These are phyloP conservation scores for Neonectria neomacrospora DNA, from an alignment of 2,329 filamentous ascomycete species.

Conservation along the genomic window DNA sequence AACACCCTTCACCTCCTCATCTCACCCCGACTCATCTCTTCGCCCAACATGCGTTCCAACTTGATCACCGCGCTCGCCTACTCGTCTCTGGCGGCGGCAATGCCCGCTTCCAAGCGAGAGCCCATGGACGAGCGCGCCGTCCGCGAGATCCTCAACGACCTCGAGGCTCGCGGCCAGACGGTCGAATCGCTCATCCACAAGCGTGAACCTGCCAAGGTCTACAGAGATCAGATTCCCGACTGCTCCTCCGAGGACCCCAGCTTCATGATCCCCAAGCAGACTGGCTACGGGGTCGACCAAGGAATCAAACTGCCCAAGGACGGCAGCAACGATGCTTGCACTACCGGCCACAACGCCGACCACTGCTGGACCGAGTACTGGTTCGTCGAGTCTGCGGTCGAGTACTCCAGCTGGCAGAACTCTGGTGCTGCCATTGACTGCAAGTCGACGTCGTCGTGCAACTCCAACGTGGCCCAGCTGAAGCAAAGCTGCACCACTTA, in stretches of 20 bases:
- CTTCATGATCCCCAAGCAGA: slow-evolving; percentile 27
- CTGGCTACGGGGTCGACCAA: slow-evolving; percentile 19
- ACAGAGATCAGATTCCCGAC: slow-evolving; percentile 15
- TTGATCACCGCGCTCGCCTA: slow-evolving; percentile 4
- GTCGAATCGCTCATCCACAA: slow-evolving; percentile 20
- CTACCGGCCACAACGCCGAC: slow-evolving; percentile 12
- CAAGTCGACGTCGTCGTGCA: slow-evolving; percentile 14
- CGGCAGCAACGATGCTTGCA: slow-evolving; percentile 23
- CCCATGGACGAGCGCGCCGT: slow-evolving; percentile 17
- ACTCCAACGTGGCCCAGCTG: slow-evolving; percentile 6
- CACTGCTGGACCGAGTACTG: slow-evolving; percentile 29
- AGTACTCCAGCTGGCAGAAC: slow-evolving; percentile 24
- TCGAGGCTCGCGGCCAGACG: slow-evolving; percentile 7
- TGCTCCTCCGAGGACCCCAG: slow-evolving; percentile 20
- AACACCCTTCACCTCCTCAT: too few species aligned
- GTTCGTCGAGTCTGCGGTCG: slow-evolving; percentile 22
- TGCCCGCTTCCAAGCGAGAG: slow-evolving; percentile 20
- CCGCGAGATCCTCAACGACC: background rate
- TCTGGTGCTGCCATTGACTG: slow-evolving; percentile 25
- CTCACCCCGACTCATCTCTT: too few species aligned
- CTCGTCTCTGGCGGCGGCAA: slow-evolving; percentile 8
- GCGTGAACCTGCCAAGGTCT: slow-evolving; percentile 19
- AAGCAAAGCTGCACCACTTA: slow-evolving; percentile 16
- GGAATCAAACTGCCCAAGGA: slow-evolving; percentile 24
- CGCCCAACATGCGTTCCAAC: slow-evolving; percentile 11